phyloP scores from a whole-genome alignment of 108 stramenopile species.

The Mediolabrus comicus region DNA sequence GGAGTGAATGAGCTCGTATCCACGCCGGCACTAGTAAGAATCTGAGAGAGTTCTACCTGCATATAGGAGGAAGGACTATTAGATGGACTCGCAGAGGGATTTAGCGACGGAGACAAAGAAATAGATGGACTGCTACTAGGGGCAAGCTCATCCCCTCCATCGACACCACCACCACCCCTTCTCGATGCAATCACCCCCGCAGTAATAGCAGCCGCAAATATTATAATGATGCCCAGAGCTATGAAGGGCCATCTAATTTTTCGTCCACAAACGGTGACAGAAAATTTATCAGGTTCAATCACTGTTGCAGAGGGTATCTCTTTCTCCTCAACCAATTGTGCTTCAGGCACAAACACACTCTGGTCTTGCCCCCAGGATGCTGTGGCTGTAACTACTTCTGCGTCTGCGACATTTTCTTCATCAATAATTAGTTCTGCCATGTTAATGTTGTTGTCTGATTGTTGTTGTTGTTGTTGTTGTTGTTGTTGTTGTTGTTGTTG shows the following conservation, averaged over 20 bases:
- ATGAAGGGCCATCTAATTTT: neutral
- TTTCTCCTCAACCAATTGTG: neutral
- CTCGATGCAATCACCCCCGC: neutral
- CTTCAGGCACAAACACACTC: neutral
- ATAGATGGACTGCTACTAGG: neutral
- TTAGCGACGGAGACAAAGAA: slow-evolving; percentile 3
- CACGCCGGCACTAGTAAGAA: neutral
- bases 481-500: no score
- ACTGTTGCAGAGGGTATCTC: neutral
- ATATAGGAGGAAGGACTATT: neutral
- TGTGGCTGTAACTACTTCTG: neutral
- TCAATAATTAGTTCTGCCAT: no score
- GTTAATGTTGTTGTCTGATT: no score
- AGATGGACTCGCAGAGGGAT: neutral
- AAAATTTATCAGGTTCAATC: slow-evolving; percentile 1
- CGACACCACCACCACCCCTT: no score
- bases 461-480: no score
- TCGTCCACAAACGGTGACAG: neutral
- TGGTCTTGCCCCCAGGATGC: neutral
- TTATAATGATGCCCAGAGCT: neutral
- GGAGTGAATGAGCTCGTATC: neutral
- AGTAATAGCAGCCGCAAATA: neutral
- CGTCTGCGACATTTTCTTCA: no score
- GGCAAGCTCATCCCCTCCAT: neutral
- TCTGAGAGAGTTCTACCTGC: neutral